Percentiles rank a stretch among this genome's conserved stretches.
These are phyloP conservation scores for Talaromyces sp. DNA, from an alignment of 2,329 filamentous ascomycete species.

Conservation along the genomic window DNA sequence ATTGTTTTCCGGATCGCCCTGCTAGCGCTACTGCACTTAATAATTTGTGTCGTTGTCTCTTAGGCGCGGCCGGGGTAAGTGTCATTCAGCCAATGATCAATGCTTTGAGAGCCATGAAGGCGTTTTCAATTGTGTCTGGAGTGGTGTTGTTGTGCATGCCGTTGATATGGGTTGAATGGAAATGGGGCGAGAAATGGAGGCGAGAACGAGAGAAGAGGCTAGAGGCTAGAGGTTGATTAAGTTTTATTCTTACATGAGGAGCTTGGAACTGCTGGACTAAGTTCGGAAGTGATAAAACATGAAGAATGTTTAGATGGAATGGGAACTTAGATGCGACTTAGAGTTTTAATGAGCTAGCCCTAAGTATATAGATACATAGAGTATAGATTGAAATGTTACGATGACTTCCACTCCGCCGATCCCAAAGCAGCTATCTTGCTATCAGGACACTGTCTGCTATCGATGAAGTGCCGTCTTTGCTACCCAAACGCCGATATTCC, in stretches of 20 bases:
- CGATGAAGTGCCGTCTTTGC: no score
- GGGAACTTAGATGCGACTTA: neutral
- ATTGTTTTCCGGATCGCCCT: constrained; percentile 7
- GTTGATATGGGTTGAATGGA: constrained; percentile 13
- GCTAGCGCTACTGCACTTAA: constrained; percentile 10
- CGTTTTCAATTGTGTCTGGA: constrained; percentile 2
- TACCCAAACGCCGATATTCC: no score
- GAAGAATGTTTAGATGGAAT: neutral
- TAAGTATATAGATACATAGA: neutral
- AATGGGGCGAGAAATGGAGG: constrained; percentile 12
- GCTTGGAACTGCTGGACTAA: no score
- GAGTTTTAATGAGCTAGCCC: neutral
- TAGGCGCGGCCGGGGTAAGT: constrained; percentile 10
- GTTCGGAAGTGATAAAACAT: no score
- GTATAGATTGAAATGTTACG: neutral
- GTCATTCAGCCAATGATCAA: constrained; percentile 13
- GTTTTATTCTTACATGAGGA: no score
- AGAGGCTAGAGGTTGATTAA: neutral
- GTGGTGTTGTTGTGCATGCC: constrained; percentile 6
- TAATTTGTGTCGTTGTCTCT: constrained; percentile 5
- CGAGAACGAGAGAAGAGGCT: constrained; percentile 7
- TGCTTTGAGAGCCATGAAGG: neutral
- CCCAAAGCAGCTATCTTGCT: no score
- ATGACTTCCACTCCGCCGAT: no score
- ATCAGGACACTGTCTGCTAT: no score